Percentiles rank a stretch among this genome's conserved stretches.
phyloP scores from a whole-genome alignment of 768 basidiomycete genomes.

The Obba rivulosa region DNA sequence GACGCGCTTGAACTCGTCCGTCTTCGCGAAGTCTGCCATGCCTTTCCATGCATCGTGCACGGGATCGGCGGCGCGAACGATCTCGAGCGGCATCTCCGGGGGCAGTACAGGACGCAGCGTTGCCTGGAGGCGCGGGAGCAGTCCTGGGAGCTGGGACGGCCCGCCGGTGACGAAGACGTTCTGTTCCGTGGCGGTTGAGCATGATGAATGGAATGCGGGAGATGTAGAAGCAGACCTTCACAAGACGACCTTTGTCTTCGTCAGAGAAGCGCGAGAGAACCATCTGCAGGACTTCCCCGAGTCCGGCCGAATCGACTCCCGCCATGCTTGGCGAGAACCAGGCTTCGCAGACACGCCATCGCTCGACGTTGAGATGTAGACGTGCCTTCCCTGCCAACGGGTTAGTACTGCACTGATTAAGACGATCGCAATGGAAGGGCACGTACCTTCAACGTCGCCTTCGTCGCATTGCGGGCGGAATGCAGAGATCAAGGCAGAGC shows the following conservation, averaged over 20 bases:
- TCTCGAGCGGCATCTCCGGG: slow-evolving; percentile 67
- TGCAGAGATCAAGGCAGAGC: slow-evolving; percentile 81
- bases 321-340: slow-evolving; percentile 94
- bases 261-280: slow-evolving; percentile 70
- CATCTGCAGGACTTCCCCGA: slow-evolving; percentile 88
- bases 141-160: slow-evolving; percentile 67
- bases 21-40: slow-evolving; percentile 72
- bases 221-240: slow-evolving; percentile 71
- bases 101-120: slow-evolving; percentile 82
- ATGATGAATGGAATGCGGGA: no score
- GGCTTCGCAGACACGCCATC: slow-evolving; percentile 87
- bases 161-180: slow-evolving; percentile 89
- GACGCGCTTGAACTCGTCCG: slow-evolving; percentile 46
- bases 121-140: slow-evolving; percentile 61
- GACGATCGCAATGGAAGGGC: background rate
- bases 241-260: slow-evolving; percentile 64
- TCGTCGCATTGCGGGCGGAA: slow-evolving; percentile 80
- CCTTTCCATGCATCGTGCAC: slow-evolving; percentile 84
- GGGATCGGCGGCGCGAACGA: slow-evolving; percentile 62
- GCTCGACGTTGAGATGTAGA: slow-evolving; percentile 85
- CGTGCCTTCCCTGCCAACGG: slow-evolving; percentile 50
- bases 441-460: slow-evolving; percentile 59
- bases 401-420: no score
- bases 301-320: slow-evolving; percentile 88
- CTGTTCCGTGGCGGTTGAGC: no score